A percentile compares a stretch with the other conserved stretches of the same genome.
Conservation (phyloP, 1,284 basidiomycete species). For the Puccinia triticina region DNA sequence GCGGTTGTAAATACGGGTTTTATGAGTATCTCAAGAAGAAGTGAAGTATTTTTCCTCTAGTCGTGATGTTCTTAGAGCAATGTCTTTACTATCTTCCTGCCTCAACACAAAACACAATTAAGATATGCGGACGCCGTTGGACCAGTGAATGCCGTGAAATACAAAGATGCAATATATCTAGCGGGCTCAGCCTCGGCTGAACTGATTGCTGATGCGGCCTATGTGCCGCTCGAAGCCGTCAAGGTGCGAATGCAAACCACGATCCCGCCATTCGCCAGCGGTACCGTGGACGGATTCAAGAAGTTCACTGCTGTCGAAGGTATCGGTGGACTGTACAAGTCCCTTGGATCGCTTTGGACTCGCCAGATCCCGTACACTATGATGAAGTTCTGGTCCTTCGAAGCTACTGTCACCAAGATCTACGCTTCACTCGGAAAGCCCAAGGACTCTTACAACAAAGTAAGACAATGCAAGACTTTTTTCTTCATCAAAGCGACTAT, state of each 20-base stretch:
- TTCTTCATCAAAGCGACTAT: neutral
- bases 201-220: conserved; percentile 59
- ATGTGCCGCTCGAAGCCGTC: conserved; percentile 59
- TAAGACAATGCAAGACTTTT: neutral
- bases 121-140: conserved; percentile 58
- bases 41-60: neutral
- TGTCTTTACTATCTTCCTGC: neutral
- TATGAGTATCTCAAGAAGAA: conserved; percentile 58
- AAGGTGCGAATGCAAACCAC: conserved; percentile 60
- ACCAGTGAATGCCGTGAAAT: conserved; percentile 59
- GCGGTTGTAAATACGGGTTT: conserved; percentile 59
- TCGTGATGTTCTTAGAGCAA: neutral
- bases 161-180: conserved; percentile 59
- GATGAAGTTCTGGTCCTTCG: conserved; percentile 58
- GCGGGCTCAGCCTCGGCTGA: conserved; percentile 60
- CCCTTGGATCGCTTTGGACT: conserved; percentile 59
- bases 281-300: conserved; percentile 55
- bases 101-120: conserved; percentile 46
- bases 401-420: conserved; percentile 58
- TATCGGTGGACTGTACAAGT: conserved; percentile 58
- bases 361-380: conserved; percentile 60
- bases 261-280: conserved; percentile 58
- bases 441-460: conserved; percentile 58
- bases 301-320: conserved; percentile 58
- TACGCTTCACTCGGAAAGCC: conserved; percentile 56